phyloP scores from a whole-genome alignment of 2,329 filamentous ascomycete genomes.

The Metarhizium guizhouense region DNA sequence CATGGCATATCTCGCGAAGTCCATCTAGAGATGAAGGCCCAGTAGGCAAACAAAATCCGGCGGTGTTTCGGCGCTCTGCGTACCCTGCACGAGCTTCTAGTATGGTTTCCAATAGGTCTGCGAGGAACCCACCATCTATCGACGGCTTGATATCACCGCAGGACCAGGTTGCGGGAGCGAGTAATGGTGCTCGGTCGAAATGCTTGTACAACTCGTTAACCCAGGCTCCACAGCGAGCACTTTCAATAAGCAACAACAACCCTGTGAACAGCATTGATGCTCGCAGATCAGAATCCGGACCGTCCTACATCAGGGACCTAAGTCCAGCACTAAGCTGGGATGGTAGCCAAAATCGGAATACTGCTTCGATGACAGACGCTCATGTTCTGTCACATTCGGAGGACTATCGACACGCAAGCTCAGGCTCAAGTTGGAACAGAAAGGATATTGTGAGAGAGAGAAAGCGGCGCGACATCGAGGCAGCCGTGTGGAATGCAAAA shows the following conservation, averaged over 20 bases:
- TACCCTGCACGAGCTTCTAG: slow-evolving; percentile 19
- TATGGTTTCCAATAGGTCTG: slow-evolving; percentile 10
- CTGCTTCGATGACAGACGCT: slow-evolving; percentile 3
- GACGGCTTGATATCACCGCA: slow-evolving; percentile 12
- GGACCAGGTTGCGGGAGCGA: background rate
- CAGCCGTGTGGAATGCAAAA: slow-evolving; percentile 16
- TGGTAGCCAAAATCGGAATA: background rate
- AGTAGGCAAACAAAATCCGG: background rate
- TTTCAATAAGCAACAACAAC: background rate
- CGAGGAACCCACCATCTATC: slow-evolving; percentile 11
- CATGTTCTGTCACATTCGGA: slow-evolving; percentile 11
- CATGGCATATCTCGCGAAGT: slow-evolving; percentile 6
- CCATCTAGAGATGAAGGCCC: slow-evolving; percentile 3
- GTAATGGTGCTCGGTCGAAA: background rate
- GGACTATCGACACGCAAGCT: slow-evolving; percentile 10
- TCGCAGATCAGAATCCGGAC: background rate
- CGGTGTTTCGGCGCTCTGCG: slow-evolving; percentile 8
- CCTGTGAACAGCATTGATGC: background rate
- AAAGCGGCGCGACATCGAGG: slow-evolving; percentile 31
- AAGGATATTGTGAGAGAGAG: slow-evolving; percentile 29
- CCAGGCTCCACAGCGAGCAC: background rate
- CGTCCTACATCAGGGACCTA: background rate
- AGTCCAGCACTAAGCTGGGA: background rate
- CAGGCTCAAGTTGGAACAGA: slow-evolving; percentile 20
- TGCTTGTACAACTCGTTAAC: background rate